phyloP scores from a whole-genome alignment of 2,329 filamentous ascomycete species.

The Fusarium sp. region DNA sequence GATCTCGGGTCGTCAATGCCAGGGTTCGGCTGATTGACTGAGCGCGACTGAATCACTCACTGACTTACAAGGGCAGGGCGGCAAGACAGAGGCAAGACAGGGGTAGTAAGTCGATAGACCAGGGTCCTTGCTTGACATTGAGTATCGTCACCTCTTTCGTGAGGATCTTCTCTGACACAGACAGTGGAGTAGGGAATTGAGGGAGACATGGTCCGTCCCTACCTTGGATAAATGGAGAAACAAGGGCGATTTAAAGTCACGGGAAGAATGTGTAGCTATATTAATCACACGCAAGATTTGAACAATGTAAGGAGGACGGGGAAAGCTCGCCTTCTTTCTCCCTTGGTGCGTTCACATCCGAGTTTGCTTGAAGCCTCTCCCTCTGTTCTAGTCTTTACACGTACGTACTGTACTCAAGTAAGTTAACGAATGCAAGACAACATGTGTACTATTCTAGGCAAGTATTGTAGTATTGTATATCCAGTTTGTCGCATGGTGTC shows the following conservation, averaged over 20 bases:
- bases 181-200: slow-evolving; percentile 12
- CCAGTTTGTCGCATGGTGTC: not conserved
- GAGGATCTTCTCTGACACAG: slow-evolving; percentile 16
- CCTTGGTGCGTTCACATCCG: slow-evolving; percentile 5
- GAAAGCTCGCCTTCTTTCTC: not conserved
- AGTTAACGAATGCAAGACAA: not conserved
- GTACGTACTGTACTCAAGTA: not conserved
- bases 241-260: slow-evolving; percentile 17
- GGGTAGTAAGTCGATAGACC: slow-evolving; percentile 23
- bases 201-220: slow-evolving; percentile 13
- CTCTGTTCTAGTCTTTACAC: not conserved
- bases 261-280: slow-evolving; percentile 16
- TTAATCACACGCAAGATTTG: slow-evolving; percentile 17
- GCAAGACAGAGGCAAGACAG: slow-evolving; percentile 29
- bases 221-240: slow-evolving; percentile 8
- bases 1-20: slow-evolving; percentile 32
- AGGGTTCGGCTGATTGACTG: slow-evolving; percentile 19
- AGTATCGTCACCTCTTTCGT: slow-evolving; percentile 13
- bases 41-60: not conserved
- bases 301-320: slow-evolving; percentile 16
- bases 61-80: slow-evolving; percentile 40
- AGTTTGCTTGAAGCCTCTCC: not conserved
- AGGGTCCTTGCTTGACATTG: slow-evolving; percentile 23
- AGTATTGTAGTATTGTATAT: not conserved
- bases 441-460: not conserved